Base-by-base conservation (phyloP, 2,329 filamentous ascomycete genomes). In the Alternaria viburni region DNA sequence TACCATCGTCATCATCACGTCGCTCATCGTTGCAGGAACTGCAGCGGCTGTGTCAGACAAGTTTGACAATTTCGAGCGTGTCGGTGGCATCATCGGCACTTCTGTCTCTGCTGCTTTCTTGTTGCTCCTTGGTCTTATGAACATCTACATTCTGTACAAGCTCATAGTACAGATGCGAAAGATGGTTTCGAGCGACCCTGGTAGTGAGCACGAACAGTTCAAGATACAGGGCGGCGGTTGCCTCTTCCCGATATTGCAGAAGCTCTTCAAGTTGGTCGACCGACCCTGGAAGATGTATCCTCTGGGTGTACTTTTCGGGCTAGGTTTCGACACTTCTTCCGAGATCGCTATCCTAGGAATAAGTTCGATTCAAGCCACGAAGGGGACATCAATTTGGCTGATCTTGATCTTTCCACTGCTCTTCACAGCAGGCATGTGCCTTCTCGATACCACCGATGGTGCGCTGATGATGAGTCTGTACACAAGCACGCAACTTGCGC, bases 401-500 rank as follows among this genome's bases (percentile, higher is more conserved):
- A 98, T 98, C 64, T 80, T 98, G 30, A 90, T 99, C 55, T 97
- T 97, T 62, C 96, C 96, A 0, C 79, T 95, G 1, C 83, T 98
- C 1, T 98, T 98, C 74, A 97, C 95, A 0, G 93, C 91, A 1
- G 96, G 93, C 62, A 98, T 99, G 96, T 97, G 94, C 78, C 86
- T 98, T 21, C 84, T 98, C 6, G 96, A 98, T 80, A 97, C 94
- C 0, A 91, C 90, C 0, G 96, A 98, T 72, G 95, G 95, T 23
- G 95, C 95, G 1, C 85, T 97, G 19, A 98, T 98, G 94, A 94
- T 97, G 88, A 90, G 91, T 1, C 84, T 98, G 1, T 98, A 99
- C 80, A 93, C 94, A 0, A 91, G 90, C 43, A 92, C 88, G 12
- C 82, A 91, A 28, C 90, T 96, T 50, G 89, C 92, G 0, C 85